Evolutionary conservation across 1,284 basidiomycete genomes (phyloP).

Genomic region (Meira miltonrushii): DNA sequence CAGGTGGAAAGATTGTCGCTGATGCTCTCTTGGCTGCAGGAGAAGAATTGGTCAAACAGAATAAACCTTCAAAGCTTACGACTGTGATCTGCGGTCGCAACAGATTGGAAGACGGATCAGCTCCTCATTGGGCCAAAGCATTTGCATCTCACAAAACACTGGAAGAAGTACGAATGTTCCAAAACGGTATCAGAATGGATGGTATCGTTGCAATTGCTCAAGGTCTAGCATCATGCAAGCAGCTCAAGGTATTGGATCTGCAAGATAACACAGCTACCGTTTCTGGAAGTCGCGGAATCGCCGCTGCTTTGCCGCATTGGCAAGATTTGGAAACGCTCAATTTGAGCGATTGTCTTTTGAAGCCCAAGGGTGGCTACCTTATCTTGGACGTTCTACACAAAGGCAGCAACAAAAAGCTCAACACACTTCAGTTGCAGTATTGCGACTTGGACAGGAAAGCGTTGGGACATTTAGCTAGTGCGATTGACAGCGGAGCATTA

Average conservation of each 20-base stretch:
- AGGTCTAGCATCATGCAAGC: constrained; percentile 68
- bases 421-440: constrained; percentile 45
- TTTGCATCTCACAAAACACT: constrained; percentile 75
- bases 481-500: constrained; percentile 22
- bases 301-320: constrained; percentile 66
- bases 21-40: constrained; percentile 77
- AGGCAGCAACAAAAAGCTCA: constrained; percentile 34
- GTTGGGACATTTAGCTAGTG: constrained; percentile 23
- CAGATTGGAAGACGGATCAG: constrained; percentile 84
- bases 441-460: constrained; percentile 45
- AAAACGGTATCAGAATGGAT: constrained; percentile 94
- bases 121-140: constrained; percentile 76
- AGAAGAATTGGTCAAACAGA: constrained; percentile 63
- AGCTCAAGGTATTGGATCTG: constrained; percentile 75
- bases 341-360: constrained; percentile 85
- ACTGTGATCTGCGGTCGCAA: constrained; percentile 89
- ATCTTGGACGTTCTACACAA: constrained; percentile 35
- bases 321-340: constrained; percentile 71
- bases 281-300: constrained; percentile 70
- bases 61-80: constrained; percentile 67
- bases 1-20: constrained; percentile 79
- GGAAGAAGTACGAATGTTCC: constrained; percentile 81
- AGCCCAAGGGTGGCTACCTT: constrained; percentile 56
- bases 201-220: constrained; percentile 76
- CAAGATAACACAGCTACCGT: constrained; percentile 91